Evolutionary conservation across 2,329 filamentous ascomycete genomes (phyloP).

Genomic region (Trichoderma koningiopsis): DNA sequence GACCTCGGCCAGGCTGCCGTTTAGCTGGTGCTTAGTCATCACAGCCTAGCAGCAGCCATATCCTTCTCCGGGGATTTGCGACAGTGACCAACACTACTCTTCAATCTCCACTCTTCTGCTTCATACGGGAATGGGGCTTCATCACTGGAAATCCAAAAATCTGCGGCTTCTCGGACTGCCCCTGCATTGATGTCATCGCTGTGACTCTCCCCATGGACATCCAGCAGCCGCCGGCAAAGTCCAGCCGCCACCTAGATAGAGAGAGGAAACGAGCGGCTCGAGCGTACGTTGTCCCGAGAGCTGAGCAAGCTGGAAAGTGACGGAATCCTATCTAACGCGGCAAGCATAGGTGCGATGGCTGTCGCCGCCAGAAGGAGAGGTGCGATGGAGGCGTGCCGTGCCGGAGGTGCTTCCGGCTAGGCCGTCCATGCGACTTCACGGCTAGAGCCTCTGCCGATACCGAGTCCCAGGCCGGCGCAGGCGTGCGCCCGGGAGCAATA

Average conservation of each 20-base stretch:
- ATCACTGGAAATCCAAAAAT: not conserved
- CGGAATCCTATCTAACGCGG: conserved; percentile 1
- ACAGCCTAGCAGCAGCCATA: conserved; percentile 11
- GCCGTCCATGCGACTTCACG: conserved; percentile 42
- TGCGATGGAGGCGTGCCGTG: conserved; percentile 59
- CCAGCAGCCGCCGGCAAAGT: conserved; percentile 12
- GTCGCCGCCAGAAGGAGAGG: conserved; percentile 58
- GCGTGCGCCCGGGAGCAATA: not conserved
- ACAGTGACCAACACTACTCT: not conserved
- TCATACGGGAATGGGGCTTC: conserved; percentile 8
- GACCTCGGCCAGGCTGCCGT: conserved; percentile 15
- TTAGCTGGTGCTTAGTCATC: conserved; percentile 16
- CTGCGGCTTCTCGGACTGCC: conserved; percentile 18
- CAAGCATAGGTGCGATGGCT: conserved; percentile 52
- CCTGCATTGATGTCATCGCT: conserved; percentile 12
- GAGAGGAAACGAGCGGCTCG: conserved; percentile 23
- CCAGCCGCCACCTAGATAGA: conserved; percentile 19
- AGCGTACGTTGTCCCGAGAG: conserved; percentile 13
- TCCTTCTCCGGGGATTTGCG: not conserved
- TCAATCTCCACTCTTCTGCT: conserved; percentile 2
- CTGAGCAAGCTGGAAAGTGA: not conserved
- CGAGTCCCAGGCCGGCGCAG: conserved; percentile 2
- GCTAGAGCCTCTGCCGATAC: conserved; percentile 33
- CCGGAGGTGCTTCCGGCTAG: conserved; percentile 53
- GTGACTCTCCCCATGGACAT: conserved; percentile 17